These are phyloP conservation scores for Spergularia marina DNA, from an alignment of 148 eudicot genomes.

Conservation along the genomic window DNA sequence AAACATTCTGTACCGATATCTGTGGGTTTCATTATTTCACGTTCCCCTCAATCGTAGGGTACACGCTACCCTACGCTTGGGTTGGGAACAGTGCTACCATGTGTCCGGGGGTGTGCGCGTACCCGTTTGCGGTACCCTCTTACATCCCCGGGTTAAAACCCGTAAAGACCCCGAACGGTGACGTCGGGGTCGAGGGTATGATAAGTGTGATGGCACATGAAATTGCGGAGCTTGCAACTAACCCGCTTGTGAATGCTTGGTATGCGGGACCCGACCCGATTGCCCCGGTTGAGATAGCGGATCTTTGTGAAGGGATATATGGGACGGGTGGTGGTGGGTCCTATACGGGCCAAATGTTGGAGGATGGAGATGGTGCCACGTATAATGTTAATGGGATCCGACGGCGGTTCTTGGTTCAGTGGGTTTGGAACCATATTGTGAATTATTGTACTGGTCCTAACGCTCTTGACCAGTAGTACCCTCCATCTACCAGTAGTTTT, in stretches of 20 bases:
- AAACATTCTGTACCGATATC: constrained; percentile 64
- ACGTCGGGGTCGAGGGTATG: constrained; percentile 84
- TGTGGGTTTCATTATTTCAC: constrained; percentile 97
- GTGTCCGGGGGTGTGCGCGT: constrained; percentile 80
- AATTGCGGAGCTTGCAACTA: constrained; percentile 73
- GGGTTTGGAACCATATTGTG: constrained; percentile 74
- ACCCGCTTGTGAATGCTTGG: constrained; percentile 91
- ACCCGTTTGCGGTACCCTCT: constrained; percentile 74
- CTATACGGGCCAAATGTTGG: constrained; percentile 78
- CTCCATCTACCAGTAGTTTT: not conserved
- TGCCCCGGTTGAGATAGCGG: constrained; percentile 88
- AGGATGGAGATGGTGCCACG: constrained; percentile 78
- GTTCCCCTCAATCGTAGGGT: constrained; percentile 79
- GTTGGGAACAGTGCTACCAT: constrained; percentile 76
- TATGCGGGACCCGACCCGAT: constrained; percentile 83
- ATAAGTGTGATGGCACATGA: constrained; percentile 86
- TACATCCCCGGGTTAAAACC: constrained; percentile 71
- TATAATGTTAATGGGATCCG: constrained; percentile 75
- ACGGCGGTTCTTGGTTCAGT: constrained; percentile 74
- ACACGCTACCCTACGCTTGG: constrained; percentile 93
- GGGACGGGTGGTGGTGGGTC: constrained; percentile 95
- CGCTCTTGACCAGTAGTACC: constrained; percentile 47
- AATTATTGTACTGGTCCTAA: constrained; percentile 81
- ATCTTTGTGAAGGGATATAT: constrained; percentile 88
- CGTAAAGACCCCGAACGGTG: constrained; percentile 63